A percentile compares a stretch with the other conserved stretches of the same genome.
These are phyloP conservation scores for Cucurbitaria berberidis DNA, from an alignment of 2,329 filamentous ascomycete species.

Conservation along the genomic window DNA sequence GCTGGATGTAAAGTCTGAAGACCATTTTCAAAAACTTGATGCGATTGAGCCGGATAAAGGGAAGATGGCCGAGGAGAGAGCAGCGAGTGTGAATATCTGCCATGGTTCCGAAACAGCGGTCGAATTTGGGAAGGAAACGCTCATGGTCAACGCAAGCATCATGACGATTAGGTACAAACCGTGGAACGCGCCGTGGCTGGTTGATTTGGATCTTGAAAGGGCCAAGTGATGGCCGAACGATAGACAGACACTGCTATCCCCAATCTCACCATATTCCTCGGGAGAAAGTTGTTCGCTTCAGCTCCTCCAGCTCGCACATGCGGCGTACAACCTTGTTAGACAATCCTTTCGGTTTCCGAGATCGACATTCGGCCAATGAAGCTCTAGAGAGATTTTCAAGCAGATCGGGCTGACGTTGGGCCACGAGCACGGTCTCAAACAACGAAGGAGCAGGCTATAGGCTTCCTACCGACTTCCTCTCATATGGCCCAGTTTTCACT, in stretches of 20 bases:
- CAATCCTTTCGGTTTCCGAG: no score
- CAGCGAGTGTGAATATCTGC: slow-evolving; percentile 43
- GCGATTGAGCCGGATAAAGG: slow-evolving; percentile 25
- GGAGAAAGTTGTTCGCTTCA: no score
- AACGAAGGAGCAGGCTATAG: neutral
- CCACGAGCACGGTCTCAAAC: neutral
- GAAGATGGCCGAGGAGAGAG: slow-evolving; percentile 26
- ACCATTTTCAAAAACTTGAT: slow-evolving; percentile 24
- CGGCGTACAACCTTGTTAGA: no score
- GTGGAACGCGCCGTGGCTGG: slow-evolving; percentile 61
- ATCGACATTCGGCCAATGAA: no score
- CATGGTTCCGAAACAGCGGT: slow-evolving; percentile 38
- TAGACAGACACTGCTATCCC: no score
- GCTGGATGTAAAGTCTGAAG: slow-evolving; percentile 22
- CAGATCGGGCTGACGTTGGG: no score
- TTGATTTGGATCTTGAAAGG: slow-evolving; percentile 57
- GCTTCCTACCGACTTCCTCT: neutral
- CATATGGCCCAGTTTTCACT: neutral
- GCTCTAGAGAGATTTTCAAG: no score
- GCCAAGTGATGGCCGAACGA: slow-evolving; percentile 4
- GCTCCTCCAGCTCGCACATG: no score
- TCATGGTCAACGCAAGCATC: slow-evolving; percentile 66
- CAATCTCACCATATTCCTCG: no score
- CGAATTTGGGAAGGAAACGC: slow-evolving; percentile 57
- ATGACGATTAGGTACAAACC: slow-evolving; percentile 58